Conservation (phyloP, 2,329 filamentous ascomycete genomes). For the Aspergillus viridinutans region DNA sequence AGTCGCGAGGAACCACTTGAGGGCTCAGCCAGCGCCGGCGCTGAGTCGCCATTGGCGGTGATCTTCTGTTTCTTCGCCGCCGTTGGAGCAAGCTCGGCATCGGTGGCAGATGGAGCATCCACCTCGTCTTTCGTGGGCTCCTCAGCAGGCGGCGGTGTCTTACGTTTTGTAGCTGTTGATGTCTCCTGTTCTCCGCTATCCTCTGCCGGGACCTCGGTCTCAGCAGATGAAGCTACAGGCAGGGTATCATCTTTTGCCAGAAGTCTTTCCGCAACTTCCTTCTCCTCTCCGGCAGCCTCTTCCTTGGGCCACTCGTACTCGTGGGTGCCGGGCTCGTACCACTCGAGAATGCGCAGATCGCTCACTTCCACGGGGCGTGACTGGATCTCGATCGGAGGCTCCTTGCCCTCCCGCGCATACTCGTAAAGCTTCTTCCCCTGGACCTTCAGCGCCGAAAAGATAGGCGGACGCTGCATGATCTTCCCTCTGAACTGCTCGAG, state of each 20-base stretch:
- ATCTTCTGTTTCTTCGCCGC: conserved; percentile 30
- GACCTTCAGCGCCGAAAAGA: conserved; percentile 90
- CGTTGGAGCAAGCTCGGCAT: not conserved
- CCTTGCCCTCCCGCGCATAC: conserved; percentile 85
- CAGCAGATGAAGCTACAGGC: conserved; percentile 17
- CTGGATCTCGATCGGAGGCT: conserved; percentile 79
- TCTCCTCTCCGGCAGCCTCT: conserved; percentile 72
- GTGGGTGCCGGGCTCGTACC: conserved; percentile 76
- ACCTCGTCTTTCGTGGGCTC: conserved; percentile 16
- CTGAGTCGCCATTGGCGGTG: conserved; percentile 22
- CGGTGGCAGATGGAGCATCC: conserved; percentile 6
- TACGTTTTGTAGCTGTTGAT: conserved; percentile 28
- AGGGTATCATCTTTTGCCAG: conserved; percentile 37
- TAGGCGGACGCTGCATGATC: conserved; percentile 82
- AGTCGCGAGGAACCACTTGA: conserved; percentile 2
- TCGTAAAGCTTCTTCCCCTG: conserved; percentile 94
- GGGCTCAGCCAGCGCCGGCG: conserved; percentile 13
- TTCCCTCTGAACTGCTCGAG: conserved; percentile 72
- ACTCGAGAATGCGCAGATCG: conserved; percentile 77
- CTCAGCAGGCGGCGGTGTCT: conserved; percentile 28
- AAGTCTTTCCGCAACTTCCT: conserved; percentile 68
- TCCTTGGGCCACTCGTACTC: conserved; percentile 72
- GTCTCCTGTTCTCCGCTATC: conserved; percentile 10
- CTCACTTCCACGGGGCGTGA: conserved; percentile 72
- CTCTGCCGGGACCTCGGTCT: conserved; percentile 23